These are phyloP conservation scores for Puccinia coronata DNA, from an alignment of 1,284 basidiomycete species.

Conservation along the genomic window DNA sequence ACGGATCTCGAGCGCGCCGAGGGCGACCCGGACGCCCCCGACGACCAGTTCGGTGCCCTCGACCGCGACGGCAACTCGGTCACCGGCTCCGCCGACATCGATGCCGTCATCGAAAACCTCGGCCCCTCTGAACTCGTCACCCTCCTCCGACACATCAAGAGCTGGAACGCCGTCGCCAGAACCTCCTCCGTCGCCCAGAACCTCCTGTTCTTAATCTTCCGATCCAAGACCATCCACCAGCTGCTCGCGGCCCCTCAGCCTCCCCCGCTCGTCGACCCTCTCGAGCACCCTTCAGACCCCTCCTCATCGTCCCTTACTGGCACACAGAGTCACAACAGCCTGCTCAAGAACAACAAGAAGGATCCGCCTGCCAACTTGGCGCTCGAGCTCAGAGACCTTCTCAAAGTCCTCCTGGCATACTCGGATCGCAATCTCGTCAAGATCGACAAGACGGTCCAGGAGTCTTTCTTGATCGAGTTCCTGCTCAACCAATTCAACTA, in stretches of 20 bases:
- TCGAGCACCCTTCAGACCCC: not conserved
- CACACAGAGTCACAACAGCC: not conserved
- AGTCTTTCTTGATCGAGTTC: constrained; percentile 23
- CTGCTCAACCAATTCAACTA: constrained; percentile 24
- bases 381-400: constrained; percentile 5
- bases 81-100: constrained; percentile 12
- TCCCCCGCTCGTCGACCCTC: not conserved
- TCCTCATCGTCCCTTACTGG: not conserved
- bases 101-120: constrained; percentile 14
- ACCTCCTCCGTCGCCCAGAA: constrained; percentile 8
- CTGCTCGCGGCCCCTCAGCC: not conserved
- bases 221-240: constrained; percentile 1
- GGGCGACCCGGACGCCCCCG: not conserved
- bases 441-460: constrained; percentile 25
- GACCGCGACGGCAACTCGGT: not conserved
- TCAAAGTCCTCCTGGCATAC: constrained; percentile 8
- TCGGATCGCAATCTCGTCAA: constrained; percentile 17
- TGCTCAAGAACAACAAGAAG: not conserved
- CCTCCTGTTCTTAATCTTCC: constrained; percentile 31
- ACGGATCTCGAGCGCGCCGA: constrained; percentile 61
- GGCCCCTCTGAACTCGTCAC: not conserved
- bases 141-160: constrained; percentile 24
- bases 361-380: not conserved
- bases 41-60: not conserved
- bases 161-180: constrained; percentile 33